Base-by-base conservation (phyloP, 805 yeast species). In the Ogataea corticis region DNA sequence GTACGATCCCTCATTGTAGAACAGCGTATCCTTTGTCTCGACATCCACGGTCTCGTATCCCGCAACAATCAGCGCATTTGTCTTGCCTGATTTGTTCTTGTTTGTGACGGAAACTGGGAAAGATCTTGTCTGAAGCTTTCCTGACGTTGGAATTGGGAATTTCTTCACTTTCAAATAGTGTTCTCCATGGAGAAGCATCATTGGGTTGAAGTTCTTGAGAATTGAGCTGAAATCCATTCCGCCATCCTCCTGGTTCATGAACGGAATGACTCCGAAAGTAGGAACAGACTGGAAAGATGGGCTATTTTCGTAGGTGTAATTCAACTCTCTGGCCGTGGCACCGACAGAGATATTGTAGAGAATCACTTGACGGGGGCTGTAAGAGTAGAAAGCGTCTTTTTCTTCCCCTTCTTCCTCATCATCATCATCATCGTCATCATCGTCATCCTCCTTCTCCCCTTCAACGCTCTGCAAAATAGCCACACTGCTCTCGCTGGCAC, bases 161-260 rank as follows among this genome's bases (percentile, higher is more conserved):
- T 83, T 79, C 52, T 75, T 75, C 51, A 92, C 66, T 67, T 82
- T 89, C 57, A 91, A 73, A 68, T 86, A 92, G 66, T 92, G 97
- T 70, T 92, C 99, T 48, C 98, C 99, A 65, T 92, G 98, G 56
- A 92, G 77, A 61, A 92, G 75, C 68, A 85, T 76, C 80, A 89
- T 84, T 49, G 94, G 96, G 68, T 88, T 87, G 75, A 88, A 92
- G 69, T 87, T 82, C 47, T 82, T 85, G 56, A 92, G 82, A 35
- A 83, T 65, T 47, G 75, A 71, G 49, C 76, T 70, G 63, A 85
- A 79, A 29, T 85, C 75, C 44, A 80, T 64, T 46, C 78, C 78
- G 45, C 81, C 71, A 57, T 76, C 70, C 40, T 73, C 77, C 38
- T 82, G 77, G 54, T 77, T 75, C 81, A 91, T 85, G 50, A 83